Percentiles rank a stretch among this genome's conserved stretches.
Conservation (phyloP, 768 basidiomycete species). For the Lactarius pseudohatsudake region DNA sequence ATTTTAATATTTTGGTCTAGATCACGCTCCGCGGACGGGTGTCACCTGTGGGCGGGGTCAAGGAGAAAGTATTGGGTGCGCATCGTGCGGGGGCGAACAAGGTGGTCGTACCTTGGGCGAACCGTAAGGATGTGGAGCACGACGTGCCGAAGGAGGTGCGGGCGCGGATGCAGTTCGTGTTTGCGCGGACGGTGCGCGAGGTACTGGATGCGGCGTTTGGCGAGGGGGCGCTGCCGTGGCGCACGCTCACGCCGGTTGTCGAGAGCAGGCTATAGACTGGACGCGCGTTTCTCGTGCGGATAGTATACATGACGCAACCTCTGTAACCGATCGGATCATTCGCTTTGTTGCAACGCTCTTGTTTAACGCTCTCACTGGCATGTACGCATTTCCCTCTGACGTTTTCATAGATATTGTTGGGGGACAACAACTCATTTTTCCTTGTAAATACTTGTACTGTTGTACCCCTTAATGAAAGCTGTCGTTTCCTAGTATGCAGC, state of each 20-base stretch:
- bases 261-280: conserved; percentile 50
- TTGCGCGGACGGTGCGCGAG: conserved; percentile 76
- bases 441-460: neutral
- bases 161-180: conserved; percentile 76
- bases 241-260: conserved; percentile 45
- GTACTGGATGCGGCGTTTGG: conserved; percentile 85
- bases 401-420: neutral
- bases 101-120: conserved; percentile 81
- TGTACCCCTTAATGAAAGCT: neutral
- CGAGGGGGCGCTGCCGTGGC: conserved; percentile 64
- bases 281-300: no score
- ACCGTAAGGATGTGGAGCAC: conserved; percentile 84
- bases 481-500: neutral
- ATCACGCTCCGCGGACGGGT: conserved; percentile 83
- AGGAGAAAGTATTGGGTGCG: conserved; percentile 89
- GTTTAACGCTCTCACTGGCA: neutral
- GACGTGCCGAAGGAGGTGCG: conserved; percentile 76
- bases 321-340: neutral
- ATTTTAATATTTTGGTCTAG: conserved; percentile 34
- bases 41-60: conserved; percentile 86
- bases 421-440: neutral
- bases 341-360: neutral
- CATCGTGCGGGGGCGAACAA: conserved; percentile 83
- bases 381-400: neutral
- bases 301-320: no score